Base-by-base conservation (phyloP, 345 rosid species). In the Moricandia moricandioides region DNA sequence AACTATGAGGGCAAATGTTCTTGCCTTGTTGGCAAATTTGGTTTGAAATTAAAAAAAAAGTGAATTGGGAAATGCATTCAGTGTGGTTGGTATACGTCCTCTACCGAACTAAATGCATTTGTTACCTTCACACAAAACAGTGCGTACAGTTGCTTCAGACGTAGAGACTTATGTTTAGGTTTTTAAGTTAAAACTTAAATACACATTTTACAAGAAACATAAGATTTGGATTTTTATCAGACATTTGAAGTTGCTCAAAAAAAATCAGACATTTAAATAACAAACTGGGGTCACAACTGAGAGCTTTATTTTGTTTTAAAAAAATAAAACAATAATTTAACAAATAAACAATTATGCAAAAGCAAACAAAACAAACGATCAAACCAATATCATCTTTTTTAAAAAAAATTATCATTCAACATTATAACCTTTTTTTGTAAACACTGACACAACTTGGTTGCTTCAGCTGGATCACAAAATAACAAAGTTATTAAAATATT, bases 381-480 rank as follows among this genome's bases (percentile, higher is more conserved):
- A 55, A 37, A 26, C 18, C 10, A 27, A 2, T 14, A 69, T 66
- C 26, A 26, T 55, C 49, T 34, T 7, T 52, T 33, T 52, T 54
- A 12, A 33, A 12, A 33, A 12, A 33, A 12, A 33, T 54, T 64
- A 54, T 55, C 39, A 73, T 29, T 57, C 58, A 56, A 1, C 29
- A 21, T 56, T 65, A 40, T 57, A 57, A 43, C 29, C 37, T 45
- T 45, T 45, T 45, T 54, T 67, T 61, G 63, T 61, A 18, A 13
- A 45, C 37, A 52, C 64, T 70, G 60, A 63, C 35, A 45, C 70
- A 45, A 17, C 54, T 65, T 77, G 67, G 64, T 70, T 57, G 67
- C 34, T 34, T 70, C 71, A 26, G 16, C 18, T 57, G 27, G 58
- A 59, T 66, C 64, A 66, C 62, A 66, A 45, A 45, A 45, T 5